Evolutionary conservation across 345 rosid species (phyloP), one percentile per base, ranked within the genome.

Genomic region (Citrus glauca): DNA sequence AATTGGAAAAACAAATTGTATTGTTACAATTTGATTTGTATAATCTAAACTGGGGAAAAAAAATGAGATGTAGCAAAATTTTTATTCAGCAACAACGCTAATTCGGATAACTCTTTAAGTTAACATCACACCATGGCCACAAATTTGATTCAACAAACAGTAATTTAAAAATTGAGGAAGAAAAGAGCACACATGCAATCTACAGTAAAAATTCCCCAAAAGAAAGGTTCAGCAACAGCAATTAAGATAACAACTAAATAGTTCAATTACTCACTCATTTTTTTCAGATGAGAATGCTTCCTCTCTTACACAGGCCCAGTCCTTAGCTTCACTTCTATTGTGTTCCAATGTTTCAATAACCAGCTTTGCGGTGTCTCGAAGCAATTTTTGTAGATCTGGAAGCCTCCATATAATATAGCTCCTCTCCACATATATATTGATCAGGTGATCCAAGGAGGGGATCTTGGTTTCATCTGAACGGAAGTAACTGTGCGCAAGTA

Each of bases 321-420:
- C 94, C 82, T 88, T 87, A 4, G 94, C 89, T 60, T 88, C 97
- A 61, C 61, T 81, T 85, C 77, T 81, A 68, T 86, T 80, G 53
- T 74, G 84, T 61, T 90, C 94, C 73, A 92, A 79, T 20, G 88
- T 84, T 79, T 89, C 88, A 75, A 88, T 87, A 13, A 87, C 90
- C 33, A 71, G 81, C 50, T 85, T 77, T 61, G 94, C 95, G 67
- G 91, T 79, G 63, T 87, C 84, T 9, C 86, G 82, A 13, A 94
- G 91, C 75, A 94, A 83, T 60, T 87, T 94, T 80, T 94, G 97
- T 53, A 92, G 81, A 80, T 88, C 98, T 7, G 98, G 97, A 85
- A 92, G 94, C 84, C 98, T 91, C 96, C 96, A 94, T 74, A 94
- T 78, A 42, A 92, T 85, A 80, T 94, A 90, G 81, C 86, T 92